These are phyloP conservation scores for Aspergillus novofumigatus DNA, from an alignment of 2,329 filamentous ascomycete genomes.

Conservation along the genomic window DNA sequence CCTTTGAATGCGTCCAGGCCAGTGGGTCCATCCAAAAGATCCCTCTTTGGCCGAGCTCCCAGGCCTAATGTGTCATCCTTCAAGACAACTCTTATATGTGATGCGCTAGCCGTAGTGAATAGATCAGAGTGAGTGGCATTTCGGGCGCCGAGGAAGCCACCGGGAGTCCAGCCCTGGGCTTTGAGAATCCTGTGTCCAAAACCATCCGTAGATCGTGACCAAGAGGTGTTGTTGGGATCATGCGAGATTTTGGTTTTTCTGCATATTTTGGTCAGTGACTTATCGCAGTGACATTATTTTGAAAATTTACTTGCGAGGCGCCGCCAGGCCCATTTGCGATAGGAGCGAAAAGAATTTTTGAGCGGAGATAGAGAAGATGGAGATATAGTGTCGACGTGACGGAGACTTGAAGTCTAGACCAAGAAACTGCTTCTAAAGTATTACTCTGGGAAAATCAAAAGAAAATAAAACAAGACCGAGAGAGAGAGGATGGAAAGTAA, in stretches of 20 bases:
- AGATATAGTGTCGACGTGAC: background rate
- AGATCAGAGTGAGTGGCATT: conserved; percentile 70
- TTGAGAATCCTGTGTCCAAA: conserved; percentile 90
- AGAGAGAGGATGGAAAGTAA: background rate
- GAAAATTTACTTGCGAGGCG: conserved; percentile 56
- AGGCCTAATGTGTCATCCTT: conserved; percentile 91
- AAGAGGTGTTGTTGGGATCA: conserved; percentile 94
- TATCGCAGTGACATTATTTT: conserved; percentile 3
- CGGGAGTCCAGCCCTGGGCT: conserved; percentile 85
- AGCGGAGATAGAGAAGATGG: background rate
- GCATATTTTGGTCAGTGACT: conserved; percentile 8
- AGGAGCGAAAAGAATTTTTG: conserved; percentile 1
- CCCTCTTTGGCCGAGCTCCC: conserved; percentile 72
- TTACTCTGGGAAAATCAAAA: background rate
- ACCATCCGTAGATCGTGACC: conserved; percentile 74
- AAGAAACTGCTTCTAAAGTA: background rate
- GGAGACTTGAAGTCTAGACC: background rate
- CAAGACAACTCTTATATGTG: conserved; percentile 77
- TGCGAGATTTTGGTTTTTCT: conserved; percentile 70
- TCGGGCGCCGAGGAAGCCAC: conserved; percentile 73
- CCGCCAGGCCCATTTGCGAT: conserved; percentile 62
- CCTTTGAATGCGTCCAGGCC: conserved; percentile 84
- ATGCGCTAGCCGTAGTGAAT: conserved; percentile 75
- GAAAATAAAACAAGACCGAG: background rate
- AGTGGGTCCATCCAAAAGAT: conserved; percentile 65